Evolutionary conservation across 148 eudicot genomes (phyloP), one percentile per base, ranked within the genome.

Genomic region (Silene conica): DNA sequence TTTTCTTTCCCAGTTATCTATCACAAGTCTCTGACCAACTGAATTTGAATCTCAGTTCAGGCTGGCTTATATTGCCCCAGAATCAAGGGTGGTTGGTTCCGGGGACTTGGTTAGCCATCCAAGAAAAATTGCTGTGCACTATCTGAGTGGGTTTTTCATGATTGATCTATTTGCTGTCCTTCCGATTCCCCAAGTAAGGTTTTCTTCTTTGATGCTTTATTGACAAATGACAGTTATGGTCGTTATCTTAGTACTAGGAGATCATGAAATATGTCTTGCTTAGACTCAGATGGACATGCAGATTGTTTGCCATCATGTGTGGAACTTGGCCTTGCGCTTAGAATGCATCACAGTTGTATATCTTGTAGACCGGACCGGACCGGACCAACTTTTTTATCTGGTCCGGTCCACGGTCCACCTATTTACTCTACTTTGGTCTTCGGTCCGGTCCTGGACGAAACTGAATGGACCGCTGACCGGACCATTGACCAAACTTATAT

Each of bases 101-200:
- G 97, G 97, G 74, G 97, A 86, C 48, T 80, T 92, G 77, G 94
- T 88, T 73, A 90, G 87, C 74, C 82, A 86, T 69, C 97, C 97
- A 28, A 85, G 50, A 74, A 85, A 78, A 77, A 89, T 92, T 76
- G 94, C 89, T 45, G 22, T 71, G 18, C 80, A 92, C 76, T 92
- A 92, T 77, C 71, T 92, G 31, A 80, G 54, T 61, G 90, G 92
- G 72, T 89, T 78, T 79, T 92, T 92, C 77, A 11, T 84, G 16
- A 18, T 92, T 65, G 97, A 92, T 76, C 72, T 89, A 13, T 84
- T 89, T 71, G 72, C 85, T 14, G 90, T 86, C 18, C 75, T 92
- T 58, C 97, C 97, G 11, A 84, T 92, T 80, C 97, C 97, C 75
- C 97, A 92, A 79, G 97, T 89, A 86, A 74, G n/a, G 12, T 16